phyloP scores from a whole-genome alignment of 768 basidiomycete genomes.

The Macrocybe gigantea region DNA sequence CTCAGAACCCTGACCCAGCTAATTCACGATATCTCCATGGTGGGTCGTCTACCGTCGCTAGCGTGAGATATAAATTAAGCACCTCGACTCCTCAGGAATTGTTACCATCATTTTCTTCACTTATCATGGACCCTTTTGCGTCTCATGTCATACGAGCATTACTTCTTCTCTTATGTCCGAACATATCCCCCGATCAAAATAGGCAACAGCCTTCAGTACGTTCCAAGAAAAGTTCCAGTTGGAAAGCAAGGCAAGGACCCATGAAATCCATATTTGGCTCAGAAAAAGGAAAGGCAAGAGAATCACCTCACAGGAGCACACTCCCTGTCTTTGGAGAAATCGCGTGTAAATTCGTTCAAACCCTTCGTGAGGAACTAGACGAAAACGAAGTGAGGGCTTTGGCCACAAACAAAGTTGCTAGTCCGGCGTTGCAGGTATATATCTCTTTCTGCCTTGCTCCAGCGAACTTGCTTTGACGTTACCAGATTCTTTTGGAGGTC shows the following conservation, averaged over 20 bases:
- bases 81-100: slow-evolving; percentile 51
- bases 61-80: not conserved
- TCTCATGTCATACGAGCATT: slow-evolving; percentile 86
- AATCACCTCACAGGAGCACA: slow-evolving; percentile 14
- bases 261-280: slow-evolving; percentile 75
- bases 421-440: slow-evolving; percentile 67
- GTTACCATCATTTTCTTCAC: slow-evolving; percentile 48
- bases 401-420: slow-evolving; percentile 71
- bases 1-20: slow-evolving; percentile 60
- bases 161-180: slow-evolving; percentile 70
- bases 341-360: slow-evolving; percentile 41
- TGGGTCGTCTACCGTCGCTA: slow-evolving; percentile 23
- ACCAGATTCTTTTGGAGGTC: slow-evolving; percentile 75
- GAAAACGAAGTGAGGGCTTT: slow-evolving; percentile 75
- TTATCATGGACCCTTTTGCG: slow-evolving; percentile 83
- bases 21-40: slow-evolving; percentile 59
- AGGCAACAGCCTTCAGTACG: slow-evolving; percentile 42
- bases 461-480: slow-evolving; percentile 2
- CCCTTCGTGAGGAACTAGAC: slow-evolving; percentile 45
- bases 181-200: slow-evolving; percentile 34
- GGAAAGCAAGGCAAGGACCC: slow-evolving; percentile 74
- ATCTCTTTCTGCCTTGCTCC: slow-evolving; percentile 4
- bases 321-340: slow-evolving; percentile 46
- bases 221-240: slow-evolving; percentile 82
- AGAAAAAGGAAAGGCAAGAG: slow-evolving; percentile 31